Evolutionary conservation across 805 yeast species (phyloP).

Genomic region (Candida quercuum): DNA sequence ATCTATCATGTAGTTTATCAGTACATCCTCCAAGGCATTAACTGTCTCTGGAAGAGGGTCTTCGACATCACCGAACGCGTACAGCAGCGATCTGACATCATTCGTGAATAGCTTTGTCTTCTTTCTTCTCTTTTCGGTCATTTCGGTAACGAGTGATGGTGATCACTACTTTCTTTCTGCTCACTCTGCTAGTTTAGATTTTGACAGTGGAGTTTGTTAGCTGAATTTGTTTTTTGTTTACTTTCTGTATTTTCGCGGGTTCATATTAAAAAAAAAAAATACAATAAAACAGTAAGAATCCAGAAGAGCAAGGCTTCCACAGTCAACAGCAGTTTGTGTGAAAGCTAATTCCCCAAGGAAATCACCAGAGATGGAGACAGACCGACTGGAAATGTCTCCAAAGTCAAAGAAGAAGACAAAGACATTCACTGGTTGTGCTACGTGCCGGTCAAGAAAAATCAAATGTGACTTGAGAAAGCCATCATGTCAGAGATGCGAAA

Average conservation of each 20-base stretch:
- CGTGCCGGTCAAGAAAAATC: slow-evolving; percentile 76
- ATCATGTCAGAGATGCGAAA: slow-evolving; percentile 62
- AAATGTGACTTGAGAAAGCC: slow-evolving; percentile 77
- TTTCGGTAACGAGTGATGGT: no score
- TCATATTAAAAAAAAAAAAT: no score
- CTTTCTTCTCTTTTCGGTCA: slow-evolving; percentile 27
- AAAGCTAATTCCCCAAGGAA: no score
- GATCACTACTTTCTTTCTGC: no score
- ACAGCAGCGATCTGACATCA: slow-evolving; percentile 53
- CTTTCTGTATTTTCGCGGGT: no score
- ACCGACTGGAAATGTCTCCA: background rate
- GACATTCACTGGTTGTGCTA: slow-evolving; percentile 84
- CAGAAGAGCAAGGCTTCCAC: no score
- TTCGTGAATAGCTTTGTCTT: slow-evolving; percentile 39
- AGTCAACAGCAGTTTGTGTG: no score
- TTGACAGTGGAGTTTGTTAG: no score
- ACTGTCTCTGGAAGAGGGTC: slow-evolving; percentile 63
- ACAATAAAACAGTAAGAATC: no score
- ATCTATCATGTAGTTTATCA: slow-evolving; percentile 57
- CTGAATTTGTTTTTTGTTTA: no score
- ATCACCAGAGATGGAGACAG: slow-evolving; percentile 1
- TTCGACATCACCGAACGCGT: slow-evolving; percentile 70
- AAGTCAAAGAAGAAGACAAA: slow-evolving; percentile 42
- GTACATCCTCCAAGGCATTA: slow-evolving; percentile 60
- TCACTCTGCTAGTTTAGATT: no score